phyloP scores from a whole-genome alignment of 768 basidiomycete genomes.

The Hericium erinaceus region DNA sequence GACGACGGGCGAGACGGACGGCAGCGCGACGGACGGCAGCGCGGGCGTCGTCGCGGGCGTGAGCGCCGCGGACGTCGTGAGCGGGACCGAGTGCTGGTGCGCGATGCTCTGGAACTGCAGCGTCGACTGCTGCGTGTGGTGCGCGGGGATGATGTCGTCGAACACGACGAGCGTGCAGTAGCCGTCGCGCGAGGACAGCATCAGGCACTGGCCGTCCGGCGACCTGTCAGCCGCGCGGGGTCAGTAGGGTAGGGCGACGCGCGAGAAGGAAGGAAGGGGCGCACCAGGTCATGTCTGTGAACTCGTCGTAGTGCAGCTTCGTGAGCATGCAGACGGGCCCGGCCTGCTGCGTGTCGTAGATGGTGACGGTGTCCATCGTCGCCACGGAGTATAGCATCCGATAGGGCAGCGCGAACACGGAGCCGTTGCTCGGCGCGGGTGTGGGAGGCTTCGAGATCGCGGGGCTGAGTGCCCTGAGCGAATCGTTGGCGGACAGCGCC shows the following conservation, averaged over 20 bases:
- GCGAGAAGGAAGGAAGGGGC: conserved; percentile 20
- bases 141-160: conserved; percentile 83
- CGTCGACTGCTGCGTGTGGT: conserved; percentile 86
- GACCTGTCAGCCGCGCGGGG: conserved; percentile 51
- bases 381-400: conserved; percentile 92
- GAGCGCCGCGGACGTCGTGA: conserved; percentile 30
- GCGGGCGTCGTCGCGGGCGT: conserved; percentile 31
- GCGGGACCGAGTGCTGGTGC: conserved; percentile 66
- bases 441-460: conserved; percentile 36
- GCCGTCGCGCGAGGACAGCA: conserved; percentile 89
- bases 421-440: conserved; percentile 43
- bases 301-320: conserved; percentile 94
- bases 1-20: conserved; percentile 7
- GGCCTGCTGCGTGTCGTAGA: conserved; percentile 96
- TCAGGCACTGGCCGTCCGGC: conserved; percentile 86
- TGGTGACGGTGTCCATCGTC: conserved; percentile 90
- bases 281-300: conserved; percentile 94
- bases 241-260: neutral
- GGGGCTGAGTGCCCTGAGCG: conserved; percentile 23
- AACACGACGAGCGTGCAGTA: conserved; percentile 95
- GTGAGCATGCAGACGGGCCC: conserved; percentile 86
- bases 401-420: conserved; percentile 86
- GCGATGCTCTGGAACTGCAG: conserved; percentile 89
- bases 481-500: conserved; percentile 39
- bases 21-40: conserved; percentile 15